Base-by-base conservation (phyloP, 768 basidiomycete species). In the Sporobolomyces roseus region DNA sequence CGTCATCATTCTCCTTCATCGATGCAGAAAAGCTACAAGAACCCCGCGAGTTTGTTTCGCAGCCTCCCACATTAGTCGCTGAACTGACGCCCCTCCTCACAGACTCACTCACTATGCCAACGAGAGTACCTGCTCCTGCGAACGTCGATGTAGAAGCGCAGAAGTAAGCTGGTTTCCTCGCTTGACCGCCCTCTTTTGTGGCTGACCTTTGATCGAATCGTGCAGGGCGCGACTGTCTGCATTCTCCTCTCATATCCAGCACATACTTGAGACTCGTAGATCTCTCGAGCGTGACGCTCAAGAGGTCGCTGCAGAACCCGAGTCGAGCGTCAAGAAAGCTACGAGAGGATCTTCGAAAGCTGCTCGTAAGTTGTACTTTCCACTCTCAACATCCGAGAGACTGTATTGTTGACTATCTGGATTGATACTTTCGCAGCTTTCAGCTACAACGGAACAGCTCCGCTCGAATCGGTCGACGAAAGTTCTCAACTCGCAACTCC, bases 211-310 rank as follows among this genome's bases (percentile, higher is more conserved):
- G n/a, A n/a, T n/a, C n/a, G n/a, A n/a, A n/a, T n/a, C n/a, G 0
- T 25, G 14, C 59, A 66, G 68, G 19, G 35, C 36, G 7, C 68
- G 68, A 5, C 59, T 72, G n/a, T 60, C 27, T 9, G 50, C 63
- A 2, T 65, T 68, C 56, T 59, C 64, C 0, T 38, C 48, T 2
- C 60, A 60, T 10, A 46, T 68, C 4, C 54, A 54, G 38, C 61
- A 62, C 38, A 54, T 66, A 27, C 45, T 72, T 36, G 64, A 68
- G 21, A 23, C n/a, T 4, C 13, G 35, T 13, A 36, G n/a, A 7
- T 36, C 35, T 21, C 13, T 36, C 4, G 54, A 53, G n/a, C n/a
- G n/a, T n/a, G n/a, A n/a, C n/a, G n/a, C n/a, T n/a, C n/a, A n/a
- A n/a, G n/a, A n/a, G n/a, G n/a, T n/a, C n/a, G n/a, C n/a, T n/a